Evolutionary conservation across 2,329 filamentous ascomycete species (phyloP), one percentile per base, ranked within the genome.

Genomic region (Tolypocladium guangdongense): DNA sequence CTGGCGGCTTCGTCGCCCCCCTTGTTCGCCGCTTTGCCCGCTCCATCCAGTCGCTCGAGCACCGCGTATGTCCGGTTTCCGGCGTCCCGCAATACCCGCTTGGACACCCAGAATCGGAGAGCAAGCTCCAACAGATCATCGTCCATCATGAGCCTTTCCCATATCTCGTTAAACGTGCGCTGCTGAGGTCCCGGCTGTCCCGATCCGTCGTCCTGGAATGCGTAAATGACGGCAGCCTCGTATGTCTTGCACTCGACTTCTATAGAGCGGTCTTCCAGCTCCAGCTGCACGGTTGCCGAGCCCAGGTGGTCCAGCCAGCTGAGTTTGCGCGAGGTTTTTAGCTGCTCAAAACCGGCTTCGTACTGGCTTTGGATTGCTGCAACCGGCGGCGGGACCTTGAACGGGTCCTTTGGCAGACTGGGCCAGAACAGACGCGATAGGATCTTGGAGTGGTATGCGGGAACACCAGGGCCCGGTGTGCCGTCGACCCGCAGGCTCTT

Each of bases 361-460:
- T 96, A 97, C 49, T 73, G 76, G 50, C 78, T 71, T 66, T 95
- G 88, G 33, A 88, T 72, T 4, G 77, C 68, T 2, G 67, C 65
- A 46, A 90, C 78, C 2, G 75, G 72, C 0, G 68, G 55, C 1
- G 88, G 88, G 3, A 90, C 73, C 24, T 72, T 66, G 64, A 90
- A 90, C 3, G 76, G 74, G 54, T 89, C 86, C 56, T 84, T 80
- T 50, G 87, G 81, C 24, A 96, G 75, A 11, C 84, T 80, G 0
- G 93, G 93, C 93, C 93, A 99, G 74, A 95, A 99, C 57, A 96
- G 83, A 24, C 90, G 83, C 0, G 91, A 96, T 6, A 97, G 75
- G 51, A 97, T 92, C 65, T 93, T 91, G 33, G 90, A 83, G 61
- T 91, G 86, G 52, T 88, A 82, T 16, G 77, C 69, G 3, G 64